Base-by-base conservation (phyloP, 495 filamentous ascomycete genomes). In the Haplographium delicatum region DNA sequence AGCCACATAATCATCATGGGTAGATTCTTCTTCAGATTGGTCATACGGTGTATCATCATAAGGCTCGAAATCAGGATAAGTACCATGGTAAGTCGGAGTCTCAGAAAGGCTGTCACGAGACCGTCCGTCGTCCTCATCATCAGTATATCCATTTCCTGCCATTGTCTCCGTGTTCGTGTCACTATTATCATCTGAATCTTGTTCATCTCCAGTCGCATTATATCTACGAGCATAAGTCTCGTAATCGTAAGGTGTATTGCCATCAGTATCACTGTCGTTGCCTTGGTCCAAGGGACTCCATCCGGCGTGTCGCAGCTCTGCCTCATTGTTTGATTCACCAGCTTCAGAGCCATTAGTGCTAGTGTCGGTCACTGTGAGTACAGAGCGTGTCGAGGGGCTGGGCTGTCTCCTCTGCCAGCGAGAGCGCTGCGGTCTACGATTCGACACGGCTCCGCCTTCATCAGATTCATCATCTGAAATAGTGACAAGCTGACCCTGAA, bases 91-190 rank as follows among this genome's bases (percentile, higher is more conserved):
- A 47, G 53, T 51, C 28, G 53, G 49, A 7, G 60, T 59, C 40
- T 38, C 25, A 3, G 45, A 53, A 13, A 31, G n/a, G 10, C 38
- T 19, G n/a, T 48, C 47, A 2, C 46, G 47, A 23, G 45, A 46
- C 15, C 22, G 16, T 39, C 15, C 34, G 22, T 43, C 45, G 27
- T 34, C 52, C 15, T 57, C 60, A 30, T 59, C 56, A 44, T 59
- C 52, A 15, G 56, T 48, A 5, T 8, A 24, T 15, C 6, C 20
- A 51, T 56, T 53, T 4, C 49, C 52, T 28, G 33, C 39, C 50
- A 60, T 58, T 2, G 60, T 63, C 27, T 60, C 51, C 19, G 60
- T 63, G 34, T 60, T 44, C 22, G 60, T 62, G 34, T 62, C 60
- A 23, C 57, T 60, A 7, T 57, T 50, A 30, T 54, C 55, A 20